Evolutionary conservation across 1,284 basidiomycete species (phyloP).

Genomic region (Schizophyllum amplum): DNA sequence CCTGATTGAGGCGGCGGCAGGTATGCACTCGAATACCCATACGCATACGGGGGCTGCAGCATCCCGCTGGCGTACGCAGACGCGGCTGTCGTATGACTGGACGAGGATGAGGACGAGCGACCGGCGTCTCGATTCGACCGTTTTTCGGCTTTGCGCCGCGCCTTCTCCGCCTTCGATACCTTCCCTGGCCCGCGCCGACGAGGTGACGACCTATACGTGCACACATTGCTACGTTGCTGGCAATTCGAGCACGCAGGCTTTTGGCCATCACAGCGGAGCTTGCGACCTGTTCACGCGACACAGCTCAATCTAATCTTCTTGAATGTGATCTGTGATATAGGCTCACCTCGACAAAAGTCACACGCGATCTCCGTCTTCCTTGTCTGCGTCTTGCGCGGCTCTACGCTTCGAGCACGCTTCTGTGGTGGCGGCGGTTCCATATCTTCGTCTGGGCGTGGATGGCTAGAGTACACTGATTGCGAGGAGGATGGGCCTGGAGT

Average conservation of each 20-base stretch:
- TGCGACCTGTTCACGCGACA: constrained; percentile 40
- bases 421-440: constrained; percentile 4
- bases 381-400: constrained; percentile 22
- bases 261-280: constrained; percentile 61
- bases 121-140: not conserved
- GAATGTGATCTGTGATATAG: constrained; percentile 10
- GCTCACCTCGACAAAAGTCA: constrained; percentile 64
- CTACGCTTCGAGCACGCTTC: constrained; percentile 13
- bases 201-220: constrained; percentile 45
- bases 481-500: not conserved
- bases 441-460: not conserved
- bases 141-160: not conserved
- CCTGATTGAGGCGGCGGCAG: not conserved
- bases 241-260: constrained; percentile 57
- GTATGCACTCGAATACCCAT: not conserved
- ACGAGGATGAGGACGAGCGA: not conserved
- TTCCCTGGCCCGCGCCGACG: constrained; percentile 65
- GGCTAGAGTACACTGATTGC: not conserved
- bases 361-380: constrained; percentile 57
- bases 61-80: constrained; percentile 6
- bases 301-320: constrained; percentile 8
- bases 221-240: constrained; percentile 35
- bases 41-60: constrained; percentile 9
- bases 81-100: not conserved
- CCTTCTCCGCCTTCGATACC: constrained; percentile 42